phyloP scores from a whole-genome alignment of 805 yeast species.

The Wickerhamomyces silvicola region DNA sequence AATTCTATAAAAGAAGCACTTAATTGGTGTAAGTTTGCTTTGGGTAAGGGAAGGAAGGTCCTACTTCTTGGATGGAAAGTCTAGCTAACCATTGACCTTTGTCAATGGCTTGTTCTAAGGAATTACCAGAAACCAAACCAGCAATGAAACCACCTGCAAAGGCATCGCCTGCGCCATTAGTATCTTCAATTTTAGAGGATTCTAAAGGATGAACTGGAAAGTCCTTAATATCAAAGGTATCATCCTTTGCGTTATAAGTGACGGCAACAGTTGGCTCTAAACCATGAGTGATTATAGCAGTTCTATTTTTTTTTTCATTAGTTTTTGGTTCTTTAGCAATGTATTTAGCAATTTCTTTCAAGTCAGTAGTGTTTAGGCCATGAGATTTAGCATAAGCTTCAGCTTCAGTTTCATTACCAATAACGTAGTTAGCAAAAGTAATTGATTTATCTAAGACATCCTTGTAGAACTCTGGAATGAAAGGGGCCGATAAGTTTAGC shows the following conservation, averaged over 20 bases:
- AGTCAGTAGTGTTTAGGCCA: slow-evolving; percentile 49
- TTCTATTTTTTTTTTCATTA: slow-evolving; percentile 63
- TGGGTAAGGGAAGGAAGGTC: slow-evolving; percentile 80
- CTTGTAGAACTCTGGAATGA: slow-evolving; percentile 93
- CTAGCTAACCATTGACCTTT: slow-evolving; percentile 97
- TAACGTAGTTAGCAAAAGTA: slow-evolving; percentile 84
- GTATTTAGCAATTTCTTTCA: slow-evolving; percentile 72
- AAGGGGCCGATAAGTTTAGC: slow-evolving; percentile 93
- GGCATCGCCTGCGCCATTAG: slow-evolving; percentile 99
- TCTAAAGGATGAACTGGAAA: slow-evolving; percentile 71
- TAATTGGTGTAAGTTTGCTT: slow-evolving; percentile 16
- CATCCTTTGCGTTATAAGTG: slow-evolving; percentile 42
- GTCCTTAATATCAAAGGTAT: slow-evolving; percentile 40
- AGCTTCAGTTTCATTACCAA: slow-evolving; percentile 97
- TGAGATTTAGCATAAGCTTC: slow-evolving; percentile 89
- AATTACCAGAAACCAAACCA: slow-evolving; percentile 70
- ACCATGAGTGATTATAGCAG: slow-evolving; percentile 94
- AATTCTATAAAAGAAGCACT: too few species aligned
- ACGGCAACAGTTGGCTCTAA: slow-evolving; percentile 84
- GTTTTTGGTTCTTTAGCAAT: slow-evolving; percentile 76
- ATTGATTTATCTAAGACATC: slow-evolving; percentile 73
- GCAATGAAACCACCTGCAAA: slow-evolving; percentile 96
- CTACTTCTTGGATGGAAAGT: slow-evolving; percentile 84
- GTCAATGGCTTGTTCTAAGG: slow-evolving; percentile 55
- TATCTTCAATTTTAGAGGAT: slow-evolving; percentile 66